Percentiles rank a stretch among this genome's conserved stretches.
Conservation (phyloP, 305 asterid species). For the Euphrasia arctica region DNA sequence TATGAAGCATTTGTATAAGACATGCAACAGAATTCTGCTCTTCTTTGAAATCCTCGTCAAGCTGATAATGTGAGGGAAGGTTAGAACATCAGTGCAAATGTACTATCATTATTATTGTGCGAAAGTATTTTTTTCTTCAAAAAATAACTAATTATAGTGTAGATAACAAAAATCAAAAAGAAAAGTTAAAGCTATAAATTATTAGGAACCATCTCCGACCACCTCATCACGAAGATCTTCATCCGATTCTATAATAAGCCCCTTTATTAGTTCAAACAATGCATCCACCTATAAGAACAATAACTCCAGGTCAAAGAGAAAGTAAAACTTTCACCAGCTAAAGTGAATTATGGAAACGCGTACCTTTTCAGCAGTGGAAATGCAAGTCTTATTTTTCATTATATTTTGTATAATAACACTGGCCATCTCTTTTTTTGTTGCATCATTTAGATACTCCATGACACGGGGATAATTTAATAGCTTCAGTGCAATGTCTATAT, state of each 20-base stretch:
- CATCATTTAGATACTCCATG: conserved; percentile 76
- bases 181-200: conserved; percentile 15
- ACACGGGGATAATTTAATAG: conserved; percentile 85
- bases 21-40: conserved; percentile 92
- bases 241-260: conserved; percentile 70
- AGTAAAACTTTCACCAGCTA: conserved; percentile 25
- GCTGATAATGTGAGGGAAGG: conserved; percentile 45
- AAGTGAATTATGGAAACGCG: conserved; percentile 21
- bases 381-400: conserved; percentile 70
- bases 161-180: background rate
- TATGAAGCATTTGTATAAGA: conserved; percentile 84
- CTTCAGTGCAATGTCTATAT: conserved; percentile 86
- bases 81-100: conserved; percentile 20
- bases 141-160: conserved; percentile 4
- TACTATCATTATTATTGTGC: conserved; percentile 17
- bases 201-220: conserved; percentile 26
- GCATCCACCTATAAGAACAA: conserved; percentile 72
- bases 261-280: conserved; percentile 83
- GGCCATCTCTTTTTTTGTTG: conserved; percentile 91
- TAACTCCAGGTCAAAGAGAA: conserved; percentile 28
- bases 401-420: conserved; percentile 83
- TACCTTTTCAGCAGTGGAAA: conserved; percentile 95
- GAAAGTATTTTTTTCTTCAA: background rate
- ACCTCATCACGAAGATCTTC: conserved; percentile 76
- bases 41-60: conserved; percentile 92